Evolutionary conservation across 2,329 filamentous ascomycete species (phyloP).

Genomic region (Aschersonia sp.): DNA sequence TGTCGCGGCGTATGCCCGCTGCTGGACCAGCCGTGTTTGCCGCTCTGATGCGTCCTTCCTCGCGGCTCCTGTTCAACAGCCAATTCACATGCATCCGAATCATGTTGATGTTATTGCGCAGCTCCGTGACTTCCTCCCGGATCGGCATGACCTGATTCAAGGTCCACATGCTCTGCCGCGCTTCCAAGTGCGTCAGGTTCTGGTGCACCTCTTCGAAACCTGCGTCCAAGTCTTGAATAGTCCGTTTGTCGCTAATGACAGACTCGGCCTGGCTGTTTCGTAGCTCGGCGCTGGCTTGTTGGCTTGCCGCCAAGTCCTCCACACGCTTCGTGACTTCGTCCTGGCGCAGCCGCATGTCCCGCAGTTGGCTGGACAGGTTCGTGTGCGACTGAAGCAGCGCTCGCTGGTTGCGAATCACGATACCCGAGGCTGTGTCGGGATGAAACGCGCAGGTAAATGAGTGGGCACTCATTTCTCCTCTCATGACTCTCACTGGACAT

Average conservation of each 20-base stretch:
- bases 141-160: conserved; percentile 48
- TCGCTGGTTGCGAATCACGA: conserved; percentile 33
- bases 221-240: conserved; percentile 27
- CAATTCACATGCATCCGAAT: conserved; percentile 45
- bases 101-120: conserved; percentile 41
- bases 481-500: conserved; percentile 18
- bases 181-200: conserved; percentile 42
- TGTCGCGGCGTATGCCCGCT: conserved; percentile 16
- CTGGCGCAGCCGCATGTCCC: conserved; percentile 18
- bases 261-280: conserved; percentile 13
- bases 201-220: conserved; percentile 41
- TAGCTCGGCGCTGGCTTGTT: conserved; percentile 7
- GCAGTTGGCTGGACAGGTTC: conserved; percentile 20
- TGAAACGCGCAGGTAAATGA: conserved; percentile 35
- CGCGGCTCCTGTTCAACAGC: conserved; percentile 37
- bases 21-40: conserved; percentile 19
- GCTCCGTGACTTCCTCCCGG: conserved; percentile 47
- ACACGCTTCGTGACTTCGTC: conserved; percentile 18
- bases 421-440: conserved; percentile 31
- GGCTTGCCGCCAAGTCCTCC: conserved; percentile 23
- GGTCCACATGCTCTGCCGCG: conserved; percentile 44
- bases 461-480: conserved; percentile 28
- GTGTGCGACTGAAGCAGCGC: conserved; percentile 29
- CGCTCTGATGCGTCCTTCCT: conserved; percentile 27
- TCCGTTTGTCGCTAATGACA: conserved; percentile 32